Evolutionary conservation across 1,284 basidiomycete genomes (phyloP), one percentile per base, ranked within the genome.

Genomic region (Tilletia horrida): DNA sequence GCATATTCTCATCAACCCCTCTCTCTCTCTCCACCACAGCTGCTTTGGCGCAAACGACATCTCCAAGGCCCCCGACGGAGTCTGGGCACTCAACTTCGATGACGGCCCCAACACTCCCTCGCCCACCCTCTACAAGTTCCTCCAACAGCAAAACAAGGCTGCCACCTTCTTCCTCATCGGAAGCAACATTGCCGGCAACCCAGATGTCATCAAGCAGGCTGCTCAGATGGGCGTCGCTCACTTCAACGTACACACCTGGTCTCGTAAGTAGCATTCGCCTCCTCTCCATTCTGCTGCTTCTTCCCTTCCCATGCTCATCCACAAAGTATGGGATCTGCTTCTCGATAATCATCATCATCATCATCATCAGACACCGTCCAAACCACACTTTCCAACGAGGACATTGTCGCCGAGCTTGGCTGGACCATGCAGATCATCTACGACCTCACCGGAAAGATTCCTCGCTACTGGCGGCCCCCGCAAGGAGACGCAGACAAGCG

Each of bases 341-440:
- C n/a, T n/a, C n/a, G n/a, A n/a, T n/a, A n/a, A n/a, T n/a, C n/a
- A n/a, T n/a, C n/a, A n/a, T n/a, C n/a, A n/a, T n/a, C n/a, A n/a
- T n/a, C n/a, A n/a, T n/a, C n/a, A n/a, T n/a, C n/a, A n/a, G n/a
- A 62, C 61, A 43, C 40, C 61, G 55, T 59, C 27, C 55, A 59
- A 29, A 59, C 55, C 55, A 59, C 55, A 1, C 63, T 73, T 21
- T 27, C 43, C 31, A 67, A 69, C 57, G 66, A 68, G 18, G 55
- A 73, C 18, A 81, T 93, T 63, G 73, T 93, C 48, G 91, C 86
- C 31, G 88, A 93, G 85, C 84, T 94, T 69, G 92, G 89, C 9
- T 93, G 89, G 88, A 89, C 90, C 0, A 88, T 90, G 85, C 85
- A 89, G 82, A 84, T 93, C 73, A 90, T 94, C 72, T 87, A 89